Percentiles rank a stretch among this genome's conserved stretches.
Conservation (phyloP, 371 early-diverging fungal genomes). For the Batkoa obscura region DNA sequence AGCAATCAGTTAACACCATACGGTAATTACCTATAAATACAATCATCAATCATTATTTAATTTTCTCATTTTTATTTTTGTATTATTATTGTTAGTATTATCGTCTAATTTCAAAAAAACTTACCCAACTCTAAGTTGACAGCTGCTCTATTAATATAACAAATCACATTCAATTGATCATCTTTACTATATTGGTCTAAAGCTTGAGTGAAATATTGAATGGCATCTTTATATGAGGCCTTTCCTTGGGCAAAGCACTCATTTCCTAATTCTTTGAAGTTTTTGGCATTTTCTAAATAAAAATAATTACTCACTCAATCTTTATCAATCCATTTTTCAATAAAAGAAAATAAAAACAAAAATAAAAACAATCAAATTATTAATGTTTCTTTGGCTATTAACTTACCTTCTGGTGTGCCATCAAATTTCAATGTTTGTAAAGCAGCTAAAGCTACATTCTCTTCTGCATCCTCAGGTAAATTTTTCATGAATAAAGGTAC, state of each 20-base stretch:
- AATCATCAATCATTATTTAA: neutral
- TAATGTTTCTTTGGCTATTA: too few relatives aligned
- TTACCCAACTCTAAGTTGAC: conserved; percentile 73
- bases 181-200: conserved; percentile 64
- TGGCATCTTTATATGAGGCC: conserved; percentile 50
- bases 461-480: conserved; percentile 45
- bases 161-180: conserved; percentile 44
- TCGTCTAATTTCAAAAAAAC: neutral
- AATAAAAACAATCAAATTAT: too few relatives aligned
- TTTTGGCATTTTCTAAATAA: conserved; percentile 62
- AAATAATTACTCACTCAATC: neutral
- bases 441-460: conserved; percentile 63
- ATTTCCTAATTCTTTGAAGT: conserved; percentile 92
- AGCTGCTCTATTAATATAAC: conserved; percentile 80
- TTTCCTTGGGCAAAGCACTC: conserved; percentile 63
- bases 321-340: too few relatives aligned
- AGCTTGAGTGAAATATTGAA: conserved; percentile 70
- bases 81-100: too few relatives aligned
- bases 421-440: conserved; percentile 77
- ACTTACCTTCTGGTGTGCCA: conserved; percentile 78
- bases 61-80: neutral
- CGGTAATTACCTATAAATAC: conserved; percentile 47
- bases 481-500: conserved; percentile 86
- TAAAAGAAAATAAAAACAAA: too few relatives aligned
- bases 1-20: conserved; percentile 71